These are phyloP conservation scores for Hirschioporus abietinus DNA, from an alignment of 768 basidiomycete species.

Conservation along the genomic window DNA sequence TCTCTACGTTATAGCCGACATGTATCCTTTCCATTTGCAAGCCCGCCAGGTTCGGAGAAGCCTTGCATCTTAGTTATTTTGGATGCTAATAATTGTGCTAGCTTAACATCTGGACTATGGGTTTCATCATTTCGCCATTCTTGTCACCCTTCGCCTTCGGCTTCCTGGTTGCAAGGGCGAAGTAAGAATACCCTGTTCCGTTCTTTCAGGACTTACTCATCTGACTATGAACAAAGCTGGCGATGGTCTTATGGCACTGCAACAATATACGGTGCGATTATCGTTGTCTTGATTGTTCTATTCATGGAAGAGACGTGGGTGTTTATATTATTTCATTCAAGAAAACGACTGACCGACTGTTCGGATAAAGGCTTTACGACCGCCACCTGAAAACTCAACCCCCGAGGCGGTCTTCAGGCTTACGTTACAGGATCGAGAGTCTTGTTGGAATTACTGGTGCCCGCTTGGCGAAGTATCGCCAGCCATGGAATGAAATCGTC, in stretches of 20 bases:
- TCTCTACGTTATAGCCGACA: constrained; percentile 54
- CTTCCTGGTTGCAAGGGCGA: constrained; percentile 55
- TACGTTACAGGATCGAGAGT: constrained; percentile 51
- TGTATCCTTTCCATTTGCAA: constrained; percentile 67
- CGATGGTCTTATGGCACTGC: constrained; percentile 67
- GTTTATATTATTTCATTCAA: constrained; percentile 5
- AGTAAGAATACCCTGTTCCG: constrained; percentile 20
- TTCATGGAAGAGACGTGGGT: constrained; percentile 64
- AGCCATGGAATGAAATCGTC: constrained; percentile 43
- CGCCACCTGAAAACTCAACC: constrained; percentile 51
- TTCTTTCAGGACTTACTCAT: not conserved
- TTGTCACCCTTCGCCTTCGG: constrained; percentile 63
- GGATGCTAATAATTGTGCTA: constrained; percentile 17
- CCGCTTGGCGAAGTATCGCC: constrained; percentile 51
- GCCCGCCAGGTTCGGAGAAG: constrained; percentile 47
- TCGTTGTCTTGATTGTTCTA: constrained; percentile 51
- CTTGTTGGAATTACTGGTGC: constrained; percentile 59
- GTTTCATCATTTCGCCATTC: constrained; percentile 62
- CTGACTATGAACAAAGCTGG: constrained; percentile 32
- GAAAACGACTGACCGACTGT: not conserved
- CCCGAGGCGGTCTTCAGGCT: constrained; percentile 31
- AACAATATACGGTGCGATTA: constrained; percentile 49
- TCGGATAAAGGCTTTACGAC: constrained; percentile 47
- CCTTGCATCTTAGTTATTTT: not conserved
- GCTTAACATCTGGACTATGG: constrained; percentile 72